Evolutionary conservation across 2,329 filamentous ascomycete genomes (phyloP), one percentile per base, ranked within the genome.

Genomic region (Acrocalymma vagum): DNA sequence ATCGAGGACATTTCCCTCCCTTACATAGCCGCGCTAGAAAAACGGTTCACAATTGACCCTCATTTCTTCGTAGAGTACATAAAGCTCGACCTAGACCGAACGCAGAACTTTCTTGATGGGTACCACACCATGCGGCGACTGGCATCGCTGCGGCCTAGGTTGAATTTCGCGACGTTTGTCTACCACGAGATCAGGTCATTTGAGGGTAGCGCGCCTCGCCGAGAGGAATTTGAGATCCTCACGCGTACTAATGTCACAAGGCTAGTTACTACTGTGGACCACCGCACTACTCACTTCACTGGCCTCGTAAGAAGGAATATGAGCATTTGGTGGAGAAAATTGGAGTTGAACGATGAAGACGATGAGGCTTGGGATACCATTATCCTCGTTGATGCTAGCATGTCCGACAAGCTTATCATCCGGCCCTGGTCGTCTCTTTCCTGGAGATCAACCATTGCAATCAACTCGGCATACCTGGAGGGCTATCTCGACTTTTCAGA

Each of bases 31-130:
- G 26, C 22, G n/a, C 16, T 50, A 2, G 42, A 42, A 6, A 27
- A 20, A 10, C 37, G 38, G 11, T 50, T 50, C 34, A 27, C 34
- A 17, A 50, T 50, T 21, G 42, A 50, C 16, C 46, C 46, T 17
- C 29, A 31, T 10, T 46, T 50, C 38, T 45, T 45, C 30, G 28
- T 33, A n/a, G 34, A 38, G 13, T 44, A 44, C 18, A 17, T 40
- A 3, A 45, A 45, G 16, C 29, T 39, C 24, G 42, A 45, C 24
- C 35, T 31, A 6, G 30, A 45, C 21, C 29, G 36, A 9, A 40
- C 34, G 10, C 42, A 40, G 16, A 39, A 45, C 26, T 35, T 45
- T 14, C 30, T 45, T 18, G 13, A 26, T 6, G 30, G 26, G 5
- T 40, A 45, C 17, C 36, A 40, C 20, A 29, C 30, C 23, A 45